Evolutionary conservation across 371 early-diverging fungal genomes (phyloP), one percentile per base, ranked within the genome.

Genomic region (Neoconidiobolus thromboides): DNA sequence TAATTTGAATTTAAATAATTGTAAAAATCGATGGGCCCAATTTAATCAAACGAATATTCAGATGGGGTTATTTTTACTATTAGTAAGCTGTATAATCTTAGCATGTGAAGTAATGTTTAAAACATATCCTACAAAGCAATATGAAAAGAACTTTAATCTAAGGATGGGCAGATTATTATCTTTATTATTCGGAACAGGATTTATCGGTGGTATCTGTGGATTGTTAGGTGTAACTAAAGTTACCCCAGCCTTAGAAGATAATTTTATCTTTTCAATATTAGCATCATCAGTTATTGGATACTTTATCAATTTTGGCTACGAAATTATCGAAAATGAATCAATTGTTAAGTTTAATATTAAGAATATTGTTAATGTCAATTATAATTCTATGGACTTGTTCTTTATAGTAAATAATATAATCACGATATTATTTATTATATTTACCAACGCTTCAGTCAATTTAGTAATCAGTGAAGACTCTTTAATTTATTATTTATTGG

Each of bases 21-120:
- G 88, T 58, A 79, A 89, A 10, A 70, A 77, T 15, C 79, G 87
- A 48, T 96, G 96, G 95, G 91, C 94, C 3, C 87, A 89, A 43
- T 96, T 96, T 65, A 91, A 94, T 54, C 70, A 80, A 0, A 71
- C 71, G 0, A 69, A 74, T 36, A 87, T 90, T 74, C 55, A 67
- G 0, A 60, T 74, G 0, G 89, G 89, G 1, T 71, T 86, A 0
- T 46, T 66, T 0, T 58, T 82, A 0, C 56, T 86, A 43, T 49
- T 72, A 65, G 14, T 43, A 61, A 41, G 55, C 65, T 9, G 41
- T 15, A 26, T 6, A 61, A 14, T 55, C 14, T 44, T 51, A 15
- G 50, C 61, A 1, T 10, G 60, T 12, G 41, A 56, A 39, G 37
- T 44, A 52, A n/a, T 60, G 38, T 59, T 56, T n/a, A 36, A 43